These are phyloP conservation scores for Calonectria naviculata DNA, from an alignment of 2,329 filamentous ascomycete species.

Conservation along the genomic window DNA sequence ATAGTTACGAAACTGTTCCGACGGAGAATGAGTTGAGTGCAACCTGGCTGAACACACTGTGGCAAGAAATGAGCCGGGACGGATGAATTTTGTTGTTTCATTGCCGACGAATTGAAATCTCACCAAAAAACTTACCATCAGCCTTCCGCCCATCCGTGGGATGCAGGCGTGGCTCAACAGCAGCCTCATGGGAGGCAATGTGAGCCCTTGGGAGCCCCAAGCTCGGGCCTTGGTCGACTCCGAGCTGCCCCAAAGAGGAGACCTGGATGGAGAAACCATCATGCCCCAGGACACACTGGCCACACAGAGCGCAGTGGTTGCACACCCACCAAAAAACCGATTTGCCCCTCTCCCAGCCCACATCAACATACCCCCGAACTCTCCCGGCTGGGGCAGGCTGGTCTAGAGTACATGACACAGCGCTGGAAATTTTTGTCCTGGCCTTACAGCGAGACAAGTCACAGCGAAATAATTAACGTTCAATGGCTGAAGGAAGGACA, in stretches of 20 bases:
- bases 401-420: background rate
- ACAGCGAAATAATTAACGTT: no score
- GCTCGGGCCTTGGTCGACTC: slow-evolving; percentile 18
- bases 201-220: slow-evolving; percentile 16
- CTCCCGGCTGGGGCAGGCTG: slow-evolving; percentile 33
- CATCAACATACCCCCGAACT: slow-evolving; percentile 34
- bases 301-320: slow-evolving; percentile 4
- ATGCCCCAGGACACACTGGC: slow-evolving; percentile 17
- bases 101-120: slow-evolving; percentile 34
- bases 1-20: slow-evolving; percentile 23
- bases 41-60: slow-evolving; percentile 31
- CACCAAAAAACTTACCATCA: slow-evolving; percentile 40
- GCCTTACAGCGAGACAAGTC: background rate
- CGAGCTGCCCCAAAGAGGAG: slow-evolving; percentile 19
- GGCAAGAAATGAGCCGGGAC: slow-evolving; percentile 30
- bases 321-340: slow-evolving; percentile 18
- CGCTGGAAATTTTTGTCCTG: background rate
- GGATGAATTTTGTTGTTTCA: slow-evolving; percentile 30
- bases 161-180: slow-evolving; percentile 40
- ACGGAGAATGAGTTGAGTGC: slow-evolving; percentile 31
- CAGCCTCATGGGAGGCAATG: slow-evolving; percentile 30
- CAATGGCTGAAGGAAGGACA: no score
- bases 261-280: background rate
- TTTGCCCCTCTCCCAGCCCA: slow-evolving; percentile 22
- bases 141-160: slow-evolving; percentile 39